Conservation (phyloP, 2,329 filamentous ascomycete species). For the Paracoccidioides lutzii region DNA sequence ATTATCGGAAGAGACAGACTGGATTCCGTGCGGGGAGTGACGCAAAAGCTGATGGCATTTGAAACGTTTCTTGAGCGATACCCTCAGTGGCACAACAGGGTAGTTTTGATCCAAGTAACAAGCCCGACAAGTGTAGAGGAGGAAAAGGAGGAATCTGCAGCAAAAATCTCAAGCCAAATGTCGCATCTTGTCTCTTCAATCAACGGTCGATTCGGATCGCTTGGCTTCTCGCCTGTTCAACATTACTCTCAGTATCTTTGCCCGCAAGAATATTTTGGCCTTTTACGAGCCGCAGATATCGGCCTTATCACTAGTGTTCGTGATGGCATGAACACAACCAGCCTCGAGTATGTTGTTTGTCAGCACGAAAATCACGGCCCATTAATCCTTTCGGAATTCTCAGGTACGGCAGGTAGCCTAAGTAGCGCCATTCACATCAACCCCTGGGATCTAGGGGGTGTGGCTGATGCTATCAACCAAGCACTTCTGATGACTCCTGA, state of each 20-base stretch:
- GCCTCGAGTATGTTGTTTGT: slow-evolving; percentile 85
- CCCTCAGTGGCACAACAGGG: slow-evolving; percentile 82
- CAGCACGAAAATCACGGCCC: slow-evolving; percentile 79
- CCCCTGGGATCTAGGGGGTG: slow-evolving; percentile 79
- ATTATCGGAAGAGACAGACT: slow-evolving; percentile 91
- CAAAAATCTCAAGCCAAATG: slow-evolving; percentile 75
- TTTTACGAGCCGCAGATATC: slow-evolving; percentile 81
- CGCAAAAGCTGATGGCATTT: slow-evolving; percentile 92
- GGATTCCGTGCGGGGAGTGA: slow-evolving; percentile 81
- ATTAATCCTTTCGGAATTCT: slow-evolving; percentile 91
- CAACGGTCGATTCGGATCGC: slow-evolving; percentile 77
- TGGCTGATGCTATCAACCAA: slow-evolving; percentile 68
- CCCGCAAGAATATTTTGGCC: slow-evolving; percentile 83
- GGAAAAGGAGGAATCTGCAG: slow-evolving; percentile 61
- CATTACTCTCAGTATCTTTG: slow-evolving; percentile 90
- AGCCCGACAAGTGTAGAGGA: slow-evolving; percentile 72
- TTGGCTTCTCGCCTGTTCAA: slow-evolving; percentile 81
- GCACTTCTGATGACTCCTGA: slow-evolving; percentile 64
- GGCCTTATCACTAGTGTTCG: slow-evolving; percentile 90
- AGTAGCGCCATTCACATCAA: slow-evolving; percentile 88
- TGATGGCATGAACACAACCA: slow-evolving; percentile 97
- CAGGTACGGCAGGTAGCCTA: slow-evolving; percentile 77
- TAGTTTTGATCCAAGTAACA: slow-evolving; percentile 89
- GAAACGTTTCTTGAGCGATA: slow-evolving; percentile 82
- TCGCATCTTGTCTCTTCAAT: slow-evolving; percentile 84